These are phyloP conservation scores for Epithele typhae DNA, from an alignment of 768 basidiomycete genomes.

Conservation along the genomic window DNA sequence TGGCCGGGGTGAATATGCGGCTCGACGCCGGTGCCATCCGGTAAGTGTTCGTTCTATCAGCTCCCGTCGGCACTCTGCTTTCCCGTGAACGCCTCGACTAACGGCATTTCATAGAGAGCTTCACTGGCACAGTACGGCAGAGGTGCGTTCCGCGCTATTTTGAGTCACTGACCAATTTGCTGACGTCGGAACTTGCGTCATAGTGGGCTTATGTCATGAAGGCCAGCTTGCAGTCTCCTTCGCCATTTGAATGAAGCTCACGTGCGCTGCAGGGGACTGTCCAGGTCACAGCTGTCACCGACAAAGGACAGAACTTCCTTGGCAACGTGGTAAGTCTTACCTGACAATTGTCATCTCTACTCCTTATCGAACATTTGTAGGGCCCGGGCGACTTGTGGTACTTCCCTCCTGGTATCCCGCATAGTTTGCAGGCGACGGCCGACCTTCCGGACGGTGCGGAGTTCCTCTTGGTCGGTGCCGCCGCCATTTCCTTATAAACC, in stretches of 20 bases:
- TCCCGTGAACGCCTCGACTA: not conserved
- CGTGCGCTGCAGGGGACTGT: conserved; percentile 3
- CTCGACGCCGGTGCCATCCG: conserved; percentile 30
- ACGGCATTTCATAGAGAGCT: conserved; percentile 19
- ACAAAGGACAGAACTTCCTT: conserved; percentile 43
- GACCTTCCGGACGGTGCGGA: conserved; percentile 39
- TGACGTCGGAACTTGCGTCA: not conserved
- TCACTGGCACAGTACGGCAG: conserved; percentile 29
- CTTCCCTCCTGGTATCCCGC: conserved; percentile 52
- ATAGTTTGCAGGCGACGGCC: conserved; percentile 45
- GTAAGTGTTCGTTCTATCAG: conserved; percentile 8
- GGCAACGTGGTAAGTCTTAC: conserved; percentile 38
- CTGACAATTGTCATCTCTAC: not conserved
- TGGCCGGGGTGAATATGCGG: conserved; percentile 30
- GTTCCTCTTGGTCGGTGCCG: conserved; percentile 45
- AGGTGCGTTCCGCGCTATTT: conserved; percentile 5
- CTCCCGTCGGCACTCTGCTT: not conserved
- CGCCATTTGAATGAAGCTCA: no score
- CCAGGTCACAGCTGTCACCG: conserved; percentile 43
- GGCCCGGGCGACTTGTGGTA: conserved; percentile 48
- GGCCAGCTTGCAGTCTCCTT: conserved; percentile 21
- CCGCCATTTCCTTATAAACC: no score
- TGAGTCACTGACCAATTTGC: not conserved
- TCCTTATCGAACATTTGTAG: conserved; percentile 19
- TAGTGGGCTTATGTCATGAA: conserved; percentile 28